Base-by-base conservation (phyloP, 306 rosid species). In the Sechiopsis laciniata region DNA sequence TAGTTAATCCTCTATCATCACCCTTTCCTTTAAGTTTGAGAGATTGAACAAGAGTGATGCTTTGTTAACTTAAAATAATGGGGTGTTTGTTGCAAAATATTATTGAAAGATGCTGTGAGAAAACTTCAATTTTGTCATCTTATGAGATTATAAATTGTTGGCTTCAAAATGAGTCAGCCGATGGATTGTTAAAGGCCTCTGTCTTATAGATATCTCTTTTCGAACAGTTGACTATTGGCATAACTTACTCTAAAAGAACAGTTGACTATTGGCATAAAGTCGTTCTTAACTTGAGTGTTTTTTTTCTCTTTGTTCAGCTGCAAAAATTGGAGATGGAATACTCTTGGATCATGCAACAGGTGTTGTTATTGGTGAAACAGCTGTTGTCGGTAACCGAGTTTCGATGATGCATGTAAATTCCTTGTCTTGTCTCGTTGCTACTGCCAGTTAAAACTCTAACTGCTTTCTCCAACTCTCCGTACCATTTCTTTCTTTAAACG, bases 341-440 rank as follows among this genome's bases (percentile, higher is more conserved):
- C 76, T 93, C 72, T 87, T 93, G 86, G 98, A 93, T 84, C 98
- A 93, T 74, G 97, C 84, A 20, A 90, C 97, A 5, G 97, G 98
- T 77, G 85, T 93, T 80, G 98, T 93, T 81, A 90, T 93, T 80
- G 98, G 98, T 65, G 98, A 93, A 87, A 93, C 98, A 81, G 92
- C 98, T 78, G 81, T 85, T 68, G 79, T 90, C 75, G 96, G 98
- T 77, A 89, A 90, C 82, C 85, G 98, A 85, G 98, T 93, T 77
- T 93, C 98, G 80, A 51, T 90, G 78, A 89, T 93, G 98, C 98
- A 93, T 8, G 98, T 86, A 85, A 83, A n/a, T 78, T 76, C 78
- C 76, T 73, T 69, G 78, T 74, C 67, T 70, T 70, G 51, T 32
- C 2, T 63, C 37, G 62, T 77, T 70, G 29, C 77, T 5, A 46